A percentile compares a stretch with the other conserved stretches of the same genome.
Conservation (phyloP, 805 yeast genomes). For the Kuraishia capsulata region DNA sequence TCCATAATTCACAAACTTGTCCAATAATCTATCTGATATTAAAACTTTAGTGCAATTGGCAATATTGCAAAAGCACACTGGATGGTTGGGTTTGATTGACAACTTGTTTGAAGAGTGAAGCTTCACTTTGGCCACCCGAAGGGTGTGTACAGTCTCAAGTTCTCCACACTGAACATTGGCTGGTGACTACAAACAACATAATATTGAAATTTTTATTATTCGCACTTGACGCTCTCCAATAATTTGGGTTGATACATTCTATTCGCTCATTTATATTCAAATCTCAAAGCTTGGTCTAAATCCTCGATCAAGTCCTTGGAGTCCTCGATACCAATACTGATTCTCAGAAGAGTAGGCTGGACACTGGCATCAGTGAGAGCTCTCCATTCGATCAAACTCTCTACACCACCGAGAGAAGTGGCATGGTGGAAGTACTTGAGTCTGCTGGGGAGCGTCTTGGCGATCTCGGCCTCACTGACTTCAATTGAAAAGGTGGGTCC, state of each 20-base stretch:
- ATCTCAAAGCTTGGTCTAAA: constrained; percentile 52
- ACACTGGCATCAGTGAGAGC: constrained; percentile 58
- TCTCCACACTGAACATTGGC: too few species aligned
- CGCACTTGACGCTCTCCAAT: too few species aligned
- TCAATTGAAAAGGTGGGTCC: constrained; percentile 71
- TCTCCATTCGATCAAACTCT: constrained; percentile 88
- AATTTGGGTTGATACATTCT: too few species aligned
- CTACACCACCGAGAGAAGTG: constrained; percentile 89
- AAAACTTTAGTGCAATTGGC: too few species aligned
- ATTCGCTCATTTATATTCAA: too few species aligned
- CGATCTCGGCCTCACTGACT: constrained; percentile 39
- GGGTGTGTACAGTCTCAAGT: too few species aligned
- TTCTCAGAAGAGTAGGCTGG: constrained; percentile 50
- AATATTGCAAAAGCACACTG: too few species aligned
- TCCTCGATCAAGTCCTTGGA: constrained; percentile 71
- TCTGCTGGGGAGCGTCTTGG: constrained; percentile 54
- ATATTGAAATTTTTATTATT: too few species aligned
- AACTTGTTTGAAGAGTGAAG: neutral
- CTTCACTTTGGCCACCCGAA: neutral
- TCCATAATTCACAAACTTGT: constrained; percentile 48
- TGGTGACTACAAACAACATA: too few species aligned
- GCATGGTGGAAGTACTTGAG: constrained; percentile 78
- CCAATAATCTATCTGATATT: too few species aligned
- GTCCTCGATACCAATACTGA: constrained; percentile 77
- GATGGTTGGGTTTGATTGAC: too few species aligned